Conservation (phyloP, 805 yeast genomes). For the Millerozyma acaciae region DNA sequence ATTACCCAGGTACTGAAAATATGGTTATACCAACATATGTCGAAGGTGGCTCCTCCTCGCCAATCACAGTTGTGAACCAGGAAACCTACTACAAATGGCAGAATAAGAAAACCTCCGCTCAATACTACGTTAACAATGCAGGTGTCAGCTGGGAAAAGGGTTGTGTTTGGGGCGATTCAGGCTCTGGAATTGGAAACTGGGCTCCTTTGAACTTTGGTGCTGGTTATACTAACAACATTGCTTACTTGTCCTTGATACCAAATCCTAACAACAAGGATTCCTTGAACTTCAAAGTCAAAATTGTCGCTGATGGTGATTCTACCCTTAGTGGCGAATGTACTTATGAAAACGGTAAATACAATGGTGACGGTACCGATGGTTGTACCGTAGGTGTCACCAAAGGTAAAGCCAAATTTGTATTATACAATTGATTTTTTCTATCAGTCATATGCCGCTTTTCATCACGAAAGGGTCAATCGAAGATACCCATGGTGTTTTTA, state of each 20-base stretch:
- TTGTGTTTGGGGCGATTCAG: constrained; percentile 86
- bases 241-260: constrained; percentile 89
- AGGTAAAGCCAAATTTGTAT: constrained; percentile 61
- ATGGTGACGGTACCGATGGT: constrained; percentile 65
- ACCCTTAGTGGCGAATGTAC: constrained; percentile 64
- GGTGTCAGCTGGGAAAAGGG: constrained; percentile 87
- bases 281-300: constrained; percentile 55
- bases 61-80: constrained; percentile 77
- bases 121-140: constrained; percentile 95
- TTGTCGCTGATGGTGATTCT: constrained; percentile 59
- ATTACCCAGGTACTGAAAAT: constrained; percentile 98
- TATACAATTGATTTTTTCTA: constrained; percentile 25
- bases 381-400: constrained; percentile 68
- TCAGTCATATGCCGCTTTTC: background rate
- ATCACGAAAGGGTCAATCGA: background rate
- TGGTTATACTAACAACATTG: constrained; percentile 62
- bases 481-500: constrained; percentile 1
- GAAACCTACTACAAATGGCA: constrained; percentile 76
- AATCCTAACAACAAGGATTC: constrained; percentile 82
- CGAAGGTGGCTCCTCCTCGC: constrained; percentile 57
- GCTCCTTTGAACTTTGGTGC: constrained; percentile 96
- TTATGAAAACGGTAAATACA: constrained; percentile 75
- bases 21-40: constrained; percentile 93
- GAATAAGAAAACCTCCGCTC: constrained; percentile 84
- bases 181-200: constrained; percentile 93